Conservation (phyloP, 2,329 filamentous ascomycete species). For the Macrophomina pseudophaseolina region DNA sequence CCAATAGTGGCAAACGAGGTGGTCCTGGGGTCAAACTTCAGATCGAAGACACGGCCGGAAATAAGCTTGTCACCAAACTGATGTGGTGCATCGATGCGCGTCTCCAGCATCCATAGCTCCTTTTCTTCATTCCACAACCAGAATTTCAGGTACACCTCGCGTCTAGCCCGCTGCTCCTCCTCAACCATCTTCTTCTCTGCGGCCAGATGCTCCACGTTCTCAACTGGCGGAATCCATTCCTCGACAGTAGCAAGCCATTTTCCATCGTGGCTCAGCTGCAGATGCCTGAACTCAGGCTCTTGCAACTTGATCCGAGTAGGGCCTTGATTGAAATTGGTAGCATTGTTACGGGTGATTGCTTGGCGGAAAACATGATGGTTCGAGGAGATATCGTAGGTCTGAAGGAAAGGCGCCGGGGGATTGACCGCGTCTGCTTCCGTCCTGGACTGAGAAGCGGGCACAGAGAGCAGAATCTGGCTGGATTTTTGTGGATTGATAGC, state of each 20-base stretch:
- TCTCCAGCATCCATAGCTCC: conserved; percentile 72
- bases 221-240: conserved; percentile 78
- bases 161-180: conserved; percentile 55
- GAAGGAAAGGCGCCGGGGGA: conserved; percentile 67
- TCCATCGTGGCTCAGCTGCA: conserved; percentile 80
- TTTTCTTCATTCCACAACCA: conserved; percentile 71
- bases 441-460: conserved; percentile 57
- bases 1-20: conserved; percentile 84
- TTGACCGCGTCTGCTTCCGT: conserved; percentile 33
- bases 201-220: conserved; percentile 68
- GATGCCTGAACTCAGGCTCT: conserved; percentile 76
- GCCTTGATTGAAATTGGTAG: conserved; percentile 78
- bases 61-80: conserved; percentile 53
- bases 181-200: conserved; percentile 41
- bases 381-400: conserved; percentile 83
- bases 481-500: conserved; percentile 47
- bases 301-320: conserved; percentile 57
- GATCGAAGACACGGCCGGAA: conserved; percentile 68
- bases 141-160: conserved; percentile 87
- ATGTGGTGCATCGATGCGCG: conserved; percentile 85
- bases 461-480: conserved; percentile 53
- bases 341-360: conserved; percentile 84
- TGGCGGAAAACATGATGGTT: conserved; percentile 83
- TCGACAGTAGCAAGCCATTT: conserved; percentile 91
- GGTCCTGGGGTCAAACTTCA: conserved; percentile 71